phyloP scores from a whole-genome alignment of 345 rosid genomes.

The Psidium friedrichsthalianum region DNA sequence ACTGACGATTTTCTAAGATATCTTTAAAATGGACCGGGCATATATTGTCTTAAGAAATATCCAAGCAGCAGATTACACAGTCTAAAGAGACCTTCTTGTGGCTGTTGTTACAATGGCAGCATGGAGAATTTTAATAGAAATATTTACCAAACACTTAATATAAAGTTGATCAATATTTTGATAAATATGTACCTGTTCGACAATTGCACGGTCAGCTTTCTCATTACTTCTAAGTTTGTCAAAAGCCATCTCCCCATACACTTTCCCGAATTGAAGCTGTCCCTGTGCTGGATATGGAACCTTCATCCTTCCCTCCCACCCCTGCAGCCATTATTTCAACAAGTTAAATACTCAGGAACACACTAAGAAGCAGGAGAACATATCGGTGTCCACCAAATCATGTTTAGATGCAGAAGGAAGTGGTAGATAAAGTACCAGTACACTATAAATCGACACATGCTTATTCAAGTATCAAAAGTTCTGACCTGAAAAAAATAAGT shows the following conservation, averaged over 20 bases:
- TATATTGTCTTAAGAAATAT: not conserved
- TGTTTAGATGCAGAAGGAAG: not conserved
- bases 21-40: not conserved
- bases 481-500: not conserved
- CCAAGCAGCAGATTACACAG: not conserved
- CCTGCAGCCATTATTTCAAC: conserved; percentile 17
- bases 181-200: conserved; percentile 50
- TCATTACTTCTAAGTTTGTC: conserved; percentile 62
- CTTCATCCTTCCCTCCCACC: conserved; percentile 78
- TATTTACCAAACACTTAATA: not conserved
- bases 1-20: not conserved
- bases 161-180: not conserved
- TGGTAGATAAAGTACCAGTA: not conserved
- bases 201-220: conserved; percentile 85
- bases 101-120: not conserved
- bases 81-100: not conserved
- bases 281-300: conserved; percentile 74
- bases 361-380: not conserved
- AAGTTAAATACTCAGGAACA: not conserved
- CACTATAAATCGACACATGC: not conserved
- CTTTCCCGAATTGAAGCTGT: conserved; percentile 80
- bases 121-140: not conserved
- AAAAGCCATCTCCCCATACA: conserved; percentile 58
- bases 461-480: not conserved
- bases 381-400: not conserved